Evolutionary conservation across 1,139 yeast species (phyloP).

Genomic region (Suhomyces terraborum): DNA sequence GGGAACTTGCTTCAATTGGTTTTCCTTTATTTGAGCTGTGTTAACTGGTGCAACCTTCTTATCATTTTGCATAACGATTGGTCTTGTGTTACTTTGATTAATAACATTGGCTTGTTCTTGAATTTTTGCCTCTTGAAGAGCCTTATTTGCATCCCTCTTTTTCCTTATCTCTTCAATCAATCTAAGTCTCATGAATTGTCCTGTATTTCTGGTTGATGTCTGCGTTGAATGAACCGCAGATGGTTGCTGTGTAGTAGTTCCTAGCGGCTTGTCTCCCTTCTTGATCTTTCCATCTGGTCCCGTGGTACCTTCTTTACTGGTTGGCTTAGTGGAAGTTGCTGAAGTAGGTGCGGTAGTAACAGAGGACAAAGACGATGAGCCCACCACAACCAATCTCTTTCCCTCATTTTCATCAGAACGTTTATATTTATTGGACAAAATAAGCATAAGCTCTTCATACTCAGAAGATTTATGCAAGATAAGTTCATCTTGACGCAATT

Average conservation of each 20-base stretch:
- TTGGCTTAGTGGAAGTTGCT: slow-evolving; percentile 21
- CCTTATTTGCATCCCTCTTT: slow-evolving; percentile 46
- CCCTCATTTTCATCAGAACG: slow-evolving; percentile 42
- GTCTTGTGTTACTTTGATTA: slow-evolving; percentile 19
- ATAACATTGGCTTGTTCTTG: slow-evolving; percentile 30
- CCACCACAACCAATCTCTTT: slow-evolving; percentile 45
- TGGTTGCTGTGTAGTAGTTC: slow-evolving; percentile 22
- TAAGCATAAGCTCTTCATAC: slow-evolving; percentile 84
- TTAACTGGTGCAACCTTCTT: slow-evolving; percentile 4
- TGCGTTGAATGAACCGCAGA: slow-evolving; percentile 18
- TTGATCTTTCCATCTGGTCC: slow-evolving; percentile 28
- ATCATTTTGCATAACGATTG: slow-evolving; percentile 21
- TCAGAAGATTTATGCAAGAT: slow-evolving; percentile 74
- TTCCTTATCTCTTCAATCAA: slow-evolving; percentile 51
- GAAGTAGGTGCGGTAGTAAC: slow-evolving; percentile 24
- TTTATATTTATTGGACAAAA: slow-evolving; percentile 45
- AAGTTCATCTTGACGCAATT: slow-evolving; percentile 49
- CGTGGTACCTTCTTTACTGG: slow-evolving; percentile 19
- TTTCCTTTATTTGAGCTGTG: background rate
- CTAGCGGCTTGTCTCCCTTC: slow-evolving; percentile 25
- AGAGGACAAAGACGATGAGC: slow-evolving; percentile 30
- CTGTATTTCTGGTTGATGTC: slow-evolving; percentile 32
- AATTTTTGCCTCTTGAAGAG: slow-evolving; percentile 44
- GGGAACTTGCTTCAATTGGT: slow-evolving; percentile 7
- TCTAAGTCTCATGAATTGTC: slow-evolving; percentile 51